phyloP scores from a whole-genome alignment of 495 filamentous ascomycete species.

The Aspergillus bertholletiae region DNA sequence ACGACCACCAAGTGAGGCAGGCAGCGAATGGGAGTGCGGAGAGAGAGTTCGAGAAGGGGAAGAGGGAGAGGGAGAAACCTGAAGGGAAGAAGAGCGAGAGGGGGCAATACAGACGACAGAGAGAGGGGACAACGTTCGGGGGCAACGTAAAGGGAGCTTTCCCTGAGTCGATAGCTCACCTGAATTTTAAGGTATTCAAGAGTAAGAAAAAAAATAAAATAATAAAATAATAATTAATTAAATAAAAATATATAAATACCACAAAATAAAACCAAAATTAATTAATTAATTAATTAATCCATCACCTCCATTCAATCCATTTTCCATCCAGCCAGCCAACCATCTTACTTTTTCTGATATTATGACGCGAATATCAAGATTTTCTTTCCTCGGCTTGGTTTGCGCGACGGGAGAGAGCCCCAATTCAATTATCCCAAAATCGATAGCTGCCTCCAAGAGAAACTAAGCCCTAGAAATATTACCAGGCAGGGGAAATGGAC shows the following conservation, averaged over 20 bases:
- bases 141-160: neutral
- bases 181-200: neutral
- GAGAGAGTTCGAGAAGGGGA: conserved; percentile 7
- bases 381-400: too few species aligned
- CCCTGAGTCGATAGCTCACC: neutral
- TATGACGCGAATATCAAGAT: too few species aligned
- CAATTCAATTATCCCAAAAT: too few species aligned
- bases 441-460: too few species aligned
- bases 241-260: too few species aligned
- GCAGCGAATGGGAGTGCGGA: neutral
- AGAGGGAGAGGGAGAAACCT: conserved; percentile 9
- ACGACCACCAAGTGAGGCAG: neutral
- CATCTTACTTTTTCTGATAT: too few species aligned
- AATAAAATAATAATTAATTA: neutral
- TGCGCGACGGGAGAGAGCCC: too few species aligned
- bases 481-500: too few species aligned
- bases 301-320: neutral
- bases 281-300: neutral
- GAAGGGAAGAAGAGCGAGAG: neutral
- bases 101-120: conserved; percentile 1
- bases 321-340: too few species aligned
- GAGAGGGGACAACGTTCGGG: neutral
- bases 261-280: neutral
- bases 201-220: neutral
- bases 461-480: too few species aligned